Base-by-base conservation (phyloP, 192 early-diverging fungal species). In the Backusella tuberculispora region DNA sequence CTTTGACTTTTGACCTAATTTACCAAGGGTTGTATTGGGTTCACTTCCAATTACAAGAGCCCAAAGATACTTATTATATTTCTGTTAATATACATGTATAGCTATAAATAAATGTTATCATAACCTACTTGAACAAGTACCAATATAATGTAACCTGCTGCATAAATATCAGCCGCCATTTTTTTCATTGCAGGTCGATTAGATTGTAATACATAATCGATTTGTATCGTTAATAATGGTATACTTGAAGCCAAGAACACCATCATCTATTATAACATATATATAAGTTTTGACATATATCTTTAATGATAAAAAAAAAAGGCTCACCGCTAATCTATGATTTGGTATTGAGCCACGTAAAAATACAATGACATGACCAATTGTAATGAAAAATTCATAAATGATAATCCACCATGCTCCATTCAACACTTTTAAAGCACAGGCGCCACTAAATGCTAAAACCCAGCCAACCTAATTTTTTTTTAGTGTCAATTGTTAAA, bases 391-490 rank as follows among this genome's bases (percentile, higher is more conserved):
- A 13, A 43, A 40, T 76, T 76, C 67, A 64, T 76, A 76, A n/a
- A 69, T 42, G 19, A 76, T 40, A 26, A 76, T 63, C 74, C 74
- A 76, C 74, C 74, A 76, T 34, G 74, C 74, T 21, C 74, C 74
- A 38, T 76, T 37, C 26, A 76, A 21, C 12, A 70, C 74, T 24
- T 69, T 69, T 70, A 76, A 44, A 53, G 41, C 14, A 46, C 46
- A 69, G 19, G 74, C 74, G 1, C 74, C 74, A 19, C 50, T 46
- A n/a, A 76, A 43, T 29, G 74, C 66, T 19, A 40, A 40, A 45
- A 68, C 12, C 68, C 46, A 69, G n/a, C 68, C 68, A 48, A 29
- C 26, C 68, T 70, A 60, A 34, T 60, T 17, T 60, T 60, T 26
- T 26, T 26, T 60, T 60, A 60, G 26, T 60, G 53, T 26, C 53